Percentiles rank a stretch among this genome's conserved stretches.
Conservation (phyloP, 192 early-diverging fungal species). For the Gaertneriomyces semiglobifer region DNA sequence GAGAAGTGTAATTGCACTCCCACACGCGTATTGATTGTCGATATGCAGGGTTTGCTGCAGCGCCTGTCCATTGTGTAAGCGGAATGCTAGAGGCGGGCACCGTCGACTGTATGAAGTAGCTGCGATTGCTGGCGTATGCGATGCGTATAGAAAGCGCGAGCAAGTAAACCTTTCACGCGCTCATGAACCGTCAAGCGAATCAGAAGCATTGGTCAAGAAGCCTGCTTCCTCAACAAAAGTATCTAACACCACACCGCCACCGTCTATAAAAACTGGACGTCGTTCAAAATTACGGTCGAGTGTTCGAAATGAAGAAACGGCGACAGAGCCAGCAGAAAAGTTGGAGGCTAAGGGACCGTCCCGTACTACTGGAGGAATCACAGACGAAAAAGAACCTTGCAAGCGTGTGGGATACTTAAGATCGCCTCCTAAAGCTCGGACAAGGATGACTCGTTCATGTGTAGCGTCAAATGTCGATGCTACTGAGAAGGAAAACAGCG, state of each 20-base stretch:
- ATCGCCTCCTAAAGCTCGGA: no score
- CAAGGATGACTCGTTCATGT: no score
- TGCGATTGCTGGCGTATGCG: neutral
- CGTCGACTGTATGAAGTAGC: neutral
- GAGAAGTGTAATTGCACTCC: neutral
- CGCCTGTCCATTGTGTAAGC: slow-evolving; percentile 2
- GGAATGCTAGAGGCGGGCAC: neutral
- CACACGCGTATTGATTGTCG: neutral
- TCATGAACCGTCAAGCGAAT: neutral
- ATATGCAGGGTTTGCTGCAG: neutral
- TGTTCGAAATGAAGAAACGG: no score
- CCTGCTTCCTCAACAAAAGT: neutral
- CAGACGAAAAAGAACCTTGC: no score
- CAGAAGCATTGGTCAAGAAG: neutral
- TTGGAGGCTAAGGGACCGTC: no score
- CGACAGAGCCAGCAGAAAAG: no score
- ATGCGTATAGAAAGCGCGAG: neutral
- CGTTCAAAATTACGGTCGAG: no score
- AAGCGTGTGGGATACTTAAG: no score
- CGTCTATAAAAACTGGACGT: neutral
- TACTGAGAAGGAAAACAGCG: no score
- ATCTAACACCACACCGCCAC: neutral
- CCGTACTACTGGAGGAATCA: no score
- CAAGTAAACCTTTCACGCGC: neutral
- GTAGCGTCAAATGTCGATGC: no score